A percentile compares a stretch with the other conserved stretches of the same genome.
phyloP scores from a whole-genome alignment of 2,329 filamentous ascomycete genomes.

The Thelonectria olida region DNA sequence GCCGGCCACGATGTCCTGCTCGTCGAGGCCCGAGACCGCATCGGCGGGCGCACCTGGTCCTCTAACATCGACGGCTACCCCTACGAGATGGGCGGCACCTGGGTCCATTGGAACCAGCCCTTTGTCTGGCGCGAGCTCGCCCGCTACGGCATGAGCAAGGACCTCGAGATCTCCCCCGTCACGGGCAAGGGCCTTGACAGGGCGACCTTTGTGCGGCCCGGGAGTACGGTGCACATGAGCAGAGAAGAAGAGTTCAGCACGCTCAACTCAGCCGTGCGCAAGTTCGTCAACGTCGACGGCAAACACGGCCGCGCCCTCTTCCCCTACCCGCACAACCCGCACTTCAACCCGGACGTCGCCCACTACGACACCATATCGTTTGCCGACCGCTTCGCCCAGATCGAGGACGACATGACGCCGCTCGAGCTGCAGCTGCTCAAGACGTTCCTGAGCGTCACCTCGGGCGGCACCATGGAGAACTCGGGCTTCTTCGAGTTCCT shows the following conservation, averaged over 20 bases:
- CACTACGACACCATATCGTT: conserved; percentile 22
- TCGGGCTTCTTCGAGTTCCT: conserved; percentile 21
- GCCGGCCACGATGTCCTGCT: conserved; percentile 18
- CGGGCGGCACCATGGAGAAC: conserved; percentile 23
- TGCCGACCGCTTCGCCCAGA: conserved; percentile 20
- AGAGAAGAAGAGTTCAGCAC: conserved; percentile 16
- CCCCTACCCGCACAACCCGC: conserved; percentile 23
- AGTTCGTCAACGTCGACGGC: conserved; percentile 24
- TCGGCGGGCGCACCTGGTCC: conserved; percentile 17
- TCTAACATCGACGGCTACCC: conserved; percentile 19
- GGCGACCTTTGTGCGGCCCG: conserved; percentile 17
- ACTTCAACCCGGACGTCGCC: conserved; percentile 16
- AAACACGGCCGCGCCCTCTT: conserved; percentile 13
- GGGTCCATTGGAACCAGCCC: conserved; percentile 26
- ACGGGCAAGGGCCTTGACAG: conserved; percentile 18
- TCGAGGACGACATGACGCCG: conserved; percentile 14
- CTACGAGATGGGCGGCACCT: conserved; percentile 21
- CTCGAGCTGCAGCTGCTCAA: conserved; percentile 20
- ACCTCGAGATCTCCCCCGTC: conserved; percentile 19
- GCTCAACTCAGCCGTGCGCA: conserved; percentile 14
- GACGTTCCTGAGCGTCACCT: conserved; percentile 21
- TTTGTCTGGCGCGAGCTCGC: conserved; percentile 25
- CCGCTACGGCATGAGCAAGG: conserved; percentile 19
- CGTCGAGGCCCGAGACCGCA: conserved; percentile 15
- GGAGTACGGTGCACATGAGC: conserved; percentile 8